A percentile compares a stretch with the other conserved stretches of the same genome.
Conservation (phyloP, 139 green algal species). For the Ostreobium quekettii region DNA sequence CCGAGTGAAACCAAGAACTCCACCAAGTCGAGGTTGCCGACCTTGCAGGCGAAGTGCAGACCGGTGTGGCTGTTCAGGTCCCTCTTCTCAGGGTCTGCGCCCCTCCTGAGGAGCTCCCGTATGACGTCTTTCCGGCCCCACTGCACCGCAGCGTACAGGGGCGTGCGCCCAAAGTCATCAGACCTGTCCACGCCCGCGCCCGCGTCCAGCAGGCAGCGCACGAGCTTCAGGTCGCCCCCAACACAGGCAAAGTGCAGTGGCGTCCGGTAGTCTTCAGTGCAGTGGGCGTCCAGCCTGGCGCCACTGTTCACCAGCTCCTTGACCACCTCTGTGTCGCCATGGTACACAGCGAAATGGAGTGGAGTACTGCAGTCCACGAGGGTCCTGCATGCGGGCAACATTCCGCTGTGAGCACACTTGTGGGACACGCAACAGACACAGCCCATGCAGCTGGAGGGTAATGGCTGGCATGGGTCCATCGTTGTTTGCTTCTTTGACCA, state of each 20-base stretch:
- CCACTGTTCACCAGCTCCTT: neutral
- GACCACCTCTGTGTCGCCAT: neutral
- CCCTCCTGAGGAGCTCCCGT: neutral
- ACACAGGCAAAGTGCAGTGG: conserved; percentile 11
- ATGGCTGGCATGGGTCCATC: no score
- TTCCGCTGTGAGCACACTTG: no score
- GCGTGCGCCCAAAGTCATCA: neutral
- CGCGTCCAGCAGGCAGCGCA: neutral
- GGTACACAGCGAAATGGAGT: conserved; percentile 12
- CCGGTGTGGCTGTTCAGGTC: neutral
- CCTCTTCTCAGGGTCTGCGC: neutral
- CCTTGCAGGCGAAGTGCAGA: neutral
- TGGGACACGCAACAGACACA: no score
- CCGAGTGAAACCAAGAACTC: neutral
- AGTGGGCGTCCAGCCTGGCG: conserved; percentile 3
- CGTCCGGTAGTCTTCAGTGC: conserved; percentile 3
- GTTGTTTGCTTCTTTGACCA: no score
- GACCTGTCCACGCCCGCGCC: neutral
- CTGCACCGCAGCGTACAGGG: conserved; percentile 3
- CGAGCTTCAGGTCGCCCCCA: neutral
- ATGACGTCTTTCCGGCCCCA: conserved; percentile 1
- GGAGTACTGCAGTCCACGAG: conserved; percentile 4
- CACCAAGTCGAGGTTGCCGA: neutral
- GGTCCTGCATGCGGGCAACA: neutral
- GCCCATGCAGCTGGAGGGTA: no score